Percentiles rank a stretch among this genome's conserved stretches.
phyloP scores from a whole-genome alignment of 257 asterid species.

The Scutellaria baicalensis region DNA sequence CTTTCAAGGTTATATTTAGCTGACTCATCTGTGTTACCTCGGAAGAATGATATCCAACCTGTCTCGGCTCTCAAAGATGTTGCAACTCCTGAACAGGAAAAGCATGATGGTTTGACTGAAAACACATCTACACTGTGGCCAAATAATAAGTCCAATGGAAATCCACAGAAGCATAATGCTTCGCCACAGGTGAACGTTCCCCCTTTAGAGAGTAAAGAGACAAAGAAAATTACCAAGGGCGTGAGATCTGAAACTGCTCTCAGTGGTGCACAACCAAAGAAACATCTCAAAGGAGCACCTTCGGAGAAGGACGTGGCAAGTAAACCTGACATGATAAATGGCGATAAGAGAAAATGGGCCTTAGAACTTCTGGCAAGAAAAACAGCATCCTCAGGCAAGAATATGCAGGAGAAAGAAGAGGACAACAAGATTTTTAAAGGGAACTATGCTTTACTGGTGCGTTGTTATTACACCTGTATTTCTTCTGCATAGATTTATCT shows the following conservation, averaged over 20 bases:
- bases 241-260: constrained; percentile 37
- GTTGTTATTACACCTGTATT: constrained; percentile 1
- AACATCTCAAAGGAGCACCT: constrained; percentile 30
- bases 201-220: constrained; percentile 28
- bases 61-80: constrained; percentile 31
- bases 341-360: constrained; percentile 94
- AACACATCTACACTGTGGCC: constrained; percentile 21
- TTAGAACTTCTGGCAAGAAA: constrained; percentile 87
- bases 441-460: constrained; percentile 64
- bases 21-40: constrained; percentile 77
- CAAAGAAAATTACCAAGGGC: constrained; percentile 30
- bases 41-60: constrained; percentile 74
- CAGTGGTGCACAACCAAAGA: constrained; percentile 25
- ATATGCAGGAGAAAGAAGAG: constrained; percentile 53
- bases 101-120: constrained; percentile 27
- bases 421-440: constrained; percentile 54
- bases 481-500: constrained; percentile 1
- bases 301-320: constrained; percentile 37
- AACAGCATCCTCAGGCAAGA: constrained; percentile 49
- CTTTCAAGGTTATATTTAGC: constrained; percentile 94
- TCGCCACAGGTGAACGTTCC: constrained; percentile 15
- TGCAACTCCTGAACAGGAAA: constrained; percentile 27
- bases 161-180: constrained; percentile 24
- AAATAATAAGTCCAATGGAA: constrained; percentile 21
- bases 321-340: constrained; percentile 39